Conservation (phyloP, 2,329 filamentous ascomycete species). For the Cadophora sp. region DNA sequence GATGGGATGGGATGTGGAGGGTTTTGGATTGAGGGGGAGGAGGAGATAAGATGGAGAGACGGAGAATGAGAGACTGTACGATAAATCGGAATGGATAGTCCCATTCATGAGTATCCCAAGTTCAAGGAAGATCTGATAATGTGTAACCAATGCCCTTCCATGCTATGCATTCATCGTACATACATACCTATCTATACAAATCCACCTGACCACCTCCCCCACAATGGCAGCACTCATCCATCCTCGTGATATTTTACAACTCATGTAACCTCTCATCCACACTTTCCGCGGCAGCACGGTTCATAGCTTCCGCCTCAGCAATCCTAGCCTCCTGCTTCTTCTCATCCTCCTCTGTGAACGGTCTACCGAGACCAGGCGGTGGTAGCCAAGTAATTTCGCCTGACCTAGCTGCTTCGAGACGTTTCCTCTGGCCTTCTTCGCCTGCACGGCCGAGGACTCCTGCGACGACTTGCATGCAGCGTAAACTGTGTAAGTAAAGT, state of each 20-base stretch:
- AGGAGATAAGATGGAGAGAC: not conserved
- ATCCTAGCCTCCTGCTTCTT: slow-evolving; percentile 3
- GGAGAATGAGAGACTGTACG: not conserved
- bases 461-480: slow-evolving; percentile 80
- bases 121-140: not conserved
- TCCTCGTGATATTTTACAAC: not conserved
- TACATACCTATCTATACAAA: slow-evolving; percentile 18
- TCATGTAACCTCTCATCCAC: slow-evolving; percentile 1
- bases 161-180: slow-evolving; percentile 13
- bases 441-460: slow-evolving; percentile 87
- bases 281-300: not conserved
- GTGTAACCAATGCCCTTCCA: not conserved
- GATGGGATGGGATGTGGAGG: not conserved
- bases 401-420: slow-evolving; percentile 65
- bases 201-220: not conserved
- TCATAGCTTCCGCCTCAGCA: not conserved
- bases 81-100: too few species aligned
- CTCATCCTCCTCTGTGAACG: slow-evolving; percentile 23
- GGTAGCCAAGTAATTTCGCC: slow-evolving; percentile 71
- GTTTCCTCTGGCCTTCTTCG: slow-evolving; percentile 73
- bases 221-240: too few species aligned
- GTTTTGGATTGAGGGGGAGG: not conserved
- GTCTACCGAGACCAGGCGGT: slow-evolving; percentile 34
- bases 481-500: slow-evolving; percentile 64
- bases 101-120: not conserved